phyloP scores from a whole-genome alignment of 768 basidiomycete genomes.

The Exsudoporus frostii region DNA sequence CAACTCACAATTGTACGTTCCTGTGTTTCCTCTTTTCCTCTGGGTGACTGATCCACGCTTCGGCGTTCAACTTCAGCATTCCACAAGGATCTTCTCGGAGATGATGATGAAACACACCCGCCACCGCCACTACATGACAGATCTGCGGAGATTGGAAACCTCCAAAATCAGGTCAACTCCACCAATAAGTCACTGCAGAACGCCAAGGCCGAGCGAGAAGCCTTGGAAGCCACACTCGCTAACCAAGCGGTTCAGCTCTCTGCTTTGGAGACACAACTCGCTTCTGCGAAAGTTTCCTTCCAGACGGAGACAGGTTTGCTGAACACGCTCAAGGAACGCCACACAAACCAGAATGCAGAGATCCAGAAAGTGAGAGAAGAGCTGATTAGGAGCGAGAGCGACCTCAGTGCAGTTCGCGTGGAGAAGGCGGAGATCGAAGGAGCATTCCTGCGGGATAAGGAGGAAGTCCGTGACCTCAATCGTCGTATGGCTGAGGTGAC shows the following conservation, averaged over 20 bases:
- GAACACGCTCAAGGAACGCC: conserved; percentile 64
- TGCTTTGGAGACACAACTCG: conserved; percentile 78
- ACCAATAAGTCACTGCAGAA: conserved; percentile 70
- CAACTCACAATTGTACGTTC: conserved; percentile 24
- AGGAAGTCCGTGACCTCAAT: conserved; percentile 85
- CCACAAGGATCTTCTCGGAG: conserved; percentile 62
- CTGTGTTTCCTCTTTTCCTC: neutral
- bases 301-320: conserved; percentile 80
- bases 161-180: conserved; percentile 79
- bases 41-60: conserved; percentile 5
- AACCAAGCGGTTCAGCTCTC: conserved; percentile 73
- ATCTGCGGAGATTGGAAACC: conserved; percentile 85
- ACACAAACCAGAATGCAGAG: conserved; percentile 60
- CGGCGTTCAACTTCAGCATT: conserved; percentile 11
- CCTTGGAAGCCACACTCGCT: conserved; percentile 61
- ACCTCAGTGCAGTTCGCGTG: conserved; percentile 80
- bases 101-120: conserved; percentile 53
- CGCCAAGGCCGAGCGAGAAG: conserved; percentile 60
- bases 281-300: conserved; percentile 78
- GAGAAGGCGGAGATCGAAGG: conserved; percentile 94
- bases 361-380: conserved; percentile 73
- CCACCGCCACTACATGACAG: conserved; percentile 62
- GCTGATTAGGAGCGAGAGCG: conserved; percentile 87
- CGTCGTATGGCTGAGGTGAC: conserved; percentile 79
- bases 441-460: conserved; percentile 83